Evolutionary conservation across 108 stramenopile genomes (phyloP), one percentile per base, ranked within the genome.

Genomic region (Skeletonema potamos): DNA sequence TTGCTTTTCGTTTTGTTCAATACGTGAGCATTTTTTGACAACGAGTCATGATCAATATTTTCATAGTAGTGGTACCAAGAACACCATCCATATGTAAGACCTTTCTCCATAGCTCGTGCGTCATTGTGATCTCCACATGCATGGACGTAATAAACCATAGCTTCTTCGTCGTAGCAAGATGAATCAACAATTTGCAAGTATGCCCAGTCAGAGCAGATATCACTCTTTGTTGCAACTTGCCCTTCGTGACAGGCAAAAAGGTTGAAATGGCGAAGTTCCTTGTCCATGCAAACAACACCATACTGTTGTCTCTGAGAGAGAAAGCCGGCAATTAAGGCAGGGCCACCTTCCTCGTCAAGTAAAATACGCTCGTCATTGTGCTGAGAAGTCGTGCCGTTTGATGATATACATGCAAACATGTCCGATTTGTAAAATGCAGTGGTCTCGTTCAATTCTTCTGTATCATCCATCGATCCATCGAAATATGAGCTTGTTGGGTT

Each of bases 11-110:
- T 67, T 6, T 75, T 79, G 15, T 84, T 71, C 57, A 97, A 69
- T 30, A 77, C 82, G 15, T 68, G 64, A 72, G 92, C 90, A 79
- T 97, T 97, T 32, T 78, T 69, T 15, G 84, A 55, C 39, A 97
- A 62, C n/a, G 74, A 85, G 27, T 71, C 81, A 51, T 88, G 91
- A 36, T 90, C 80, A 59, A 97, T 97, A 58, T 94, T 77, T 56
- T 90, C 87, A 61, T 96, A 97, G 64, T 92, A 96, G 76, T 95
- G 92, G 66, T 97, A 97, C 96, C 96, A 97, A 46, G 83, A 85
- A 68, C 96, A 97, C 96, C 96, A 97, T 36, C 96, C 95, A 8
- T 85, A 86, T 27, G 93, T 76, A 17, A 94, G 69, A 8, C 86
- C 86, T 73, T 92, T 88, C 30, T 89, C 84, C 66, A 92, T 73